Conservation (phyloP, 305 asterid genomes). For the Solanum hybrid region DNA sequence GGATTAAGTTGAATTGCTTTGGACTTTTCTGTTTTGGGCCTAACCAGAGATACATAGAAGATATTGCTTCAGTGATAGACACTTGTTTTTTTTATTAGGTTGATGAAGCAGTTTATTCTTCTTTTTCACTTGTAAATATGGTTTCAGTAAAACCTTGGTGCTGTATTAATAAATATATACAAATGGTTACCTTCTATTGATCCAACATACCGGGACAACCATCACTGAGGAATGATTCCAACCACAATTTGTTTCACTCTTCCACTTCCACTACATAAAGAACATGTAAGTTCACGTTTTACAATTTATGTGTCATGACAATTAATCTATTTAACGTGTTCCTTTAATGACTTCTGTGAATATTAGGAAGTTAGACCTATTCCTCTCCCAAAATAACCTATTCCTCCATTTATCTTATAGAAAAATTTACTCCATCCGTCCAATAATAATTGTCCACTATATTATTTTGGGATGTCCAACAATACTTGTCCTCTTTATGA, state of each 20-base stretch:
- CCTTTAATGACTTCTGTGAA: background rate
- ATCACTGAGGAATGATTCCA: background rate
- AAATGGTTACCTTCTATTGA: background rate
- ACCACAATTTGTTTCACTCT: background rate
- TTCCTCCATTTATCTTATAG: background rate
- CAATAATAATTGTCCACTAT: background rate
- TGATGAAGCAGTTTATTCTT: background rate
- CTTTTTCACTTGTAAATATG: background rate
- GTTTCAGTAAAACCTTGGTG: background rate
- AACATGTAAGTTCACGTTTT: background rate
- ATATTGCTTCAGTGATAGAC: background rate
- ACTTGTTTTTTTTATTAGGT: background rate
- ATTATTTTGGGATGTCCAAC: too few relatives aligned
- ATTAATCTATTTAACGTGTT: background rate
- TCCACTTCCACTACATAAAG: background rate
- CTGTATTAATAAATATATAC: too few relatives aligned
- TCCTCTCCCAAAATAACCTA: background rate
- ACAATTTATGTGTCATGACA: background rate
- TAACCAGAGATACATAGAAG: background rate
- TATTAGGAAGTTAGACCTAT: background rate
- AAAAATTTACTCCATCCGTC: background rate
- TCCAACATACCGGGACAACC: background rate
- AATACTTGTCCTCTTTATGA: too few relatives aligned
- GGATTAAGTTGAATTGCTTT: background rate
- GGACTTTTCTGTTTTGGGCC: background rate